Evolutionary conservation across 352 stramenopile species (phyloP).

Genomic region (Saprolegnia diclina): DNA sequence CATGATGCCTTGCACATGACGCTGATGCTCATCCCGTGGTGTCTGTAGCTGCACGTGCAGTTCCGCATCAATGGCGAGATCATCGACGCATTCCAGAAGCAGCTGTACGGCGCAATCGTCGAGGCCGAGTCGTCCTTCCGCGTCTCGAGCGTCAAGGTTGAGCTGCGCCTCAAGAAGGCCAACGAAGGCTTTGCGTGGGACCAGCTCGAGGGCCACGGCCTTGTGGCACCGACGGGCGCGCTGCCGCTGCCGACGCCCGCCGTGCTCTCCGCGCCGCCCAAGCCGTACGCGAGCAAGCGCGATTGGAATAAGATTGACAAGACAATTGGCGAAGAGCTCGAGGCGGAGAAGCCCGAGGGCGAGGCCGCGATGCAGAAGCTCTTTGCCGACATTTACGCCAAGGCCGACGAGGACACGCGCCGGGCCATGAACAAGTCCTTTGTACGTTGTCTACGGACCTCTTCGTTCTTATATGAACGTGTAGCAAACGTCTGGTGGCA

Average conservation of each 20-base stretch:
- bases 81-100: constrained; percentile 55
- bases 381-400: constrained; percentile 90
- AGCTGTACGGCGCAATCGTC: constrained; percentile 69
- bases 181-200: constrained; percentile 54
- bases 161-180: constrained; percentile 80
- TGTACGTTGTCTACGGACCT: constrained; percentile 38
- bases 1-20: not conserved
- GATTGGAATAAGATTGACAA: constrained; percentile 88
- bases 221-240: constrained; percentile 33
- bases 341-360: constrained; percentile 84
- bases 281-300: constrained; percentile 73
- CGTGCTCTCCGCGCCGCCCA: constrained; percentile 38
- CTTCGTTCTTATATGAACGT: not conserved
- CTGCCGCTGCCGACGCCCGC: constrained; percentile 39
- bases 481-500: constrained; percentile 90
- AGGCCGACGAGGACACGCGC: constrained; percentile 85
- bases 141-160: constrained; percentile 65
- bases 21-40: not conserved
- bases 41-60: constrained; percentile 38
- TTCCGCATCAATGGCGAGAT: constrained; percentile 46
- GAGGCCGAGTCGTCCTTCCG: constrained; percentile 49
- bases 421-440: constrained; percentile 93
- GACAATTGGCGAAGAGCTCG: constrained; percentile 67
- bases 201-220: constrained; percentile 57
- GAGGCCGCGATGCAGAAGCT: constrained; percentile 90